Base-by-base conservation (phyloP, 176 grass and related monocot genomes). In the Ensete glaucum region DNA sequence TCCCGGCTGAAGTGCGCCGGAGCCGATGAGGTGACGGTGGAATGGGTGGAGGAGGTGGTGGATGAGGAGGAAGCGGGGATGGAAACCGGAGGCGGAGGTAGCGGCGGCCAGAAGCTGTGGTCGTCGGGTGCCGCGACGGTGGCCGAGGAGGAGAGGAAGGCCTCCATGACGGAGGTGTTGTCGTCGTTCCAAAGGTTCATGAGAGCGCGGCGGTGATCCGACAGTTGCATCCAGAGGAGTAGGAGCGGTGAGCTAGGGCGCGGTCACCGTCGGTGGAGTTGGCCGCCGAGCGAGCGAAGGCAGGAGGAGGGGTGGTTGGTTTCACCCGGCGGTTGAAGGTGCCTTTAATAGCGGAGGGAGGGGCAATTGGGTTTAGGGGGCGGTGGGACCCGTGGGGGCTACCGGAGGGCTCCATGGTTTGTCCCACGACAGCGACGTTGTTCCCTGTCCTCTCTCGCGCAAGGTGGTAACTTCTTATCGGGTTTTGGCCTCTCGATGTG, bases 131-230 rank as follows among this genome's bases (percentile, higher is more conserved):
- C 82, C 2, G 67, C 2, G 67, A 14, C 2, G 16, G 48, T 1
- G 43, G 67, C 7, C 3, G 57, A 60, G 16, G 57, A n/a, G 16
- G 57, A 70, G 74, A 89, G 85, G 85, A 97, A 97, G 77, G 88
- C 90, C 88, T 98, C 94, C 94, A 98, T 98, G 83, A 89, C 88
- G 82, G 90, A 85, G 48, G 77, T 80, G 90, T 89, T 89, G 64
- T 98, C 94, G 81, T 93, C 90, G 54, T 82, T 81, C 90, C 94
- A 98, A 53, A 91, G 85, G 81, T 93, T 93, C 94, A 93, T 98
- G 7, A 16, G 0, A 13, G 20, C 9, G 20, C 0, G 2, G 8
- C 62, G 9, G 62, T 24, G 62, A 64, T 25, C 8, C 62, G 1
- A 23, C 62, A 21, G n/a, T 64, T 9, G 22, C 62, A 64, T 11